Evolutionary conservation across 495 filamentous ascomycete species (phyloP).

Genomic region (Xylona heveae): DNA sequence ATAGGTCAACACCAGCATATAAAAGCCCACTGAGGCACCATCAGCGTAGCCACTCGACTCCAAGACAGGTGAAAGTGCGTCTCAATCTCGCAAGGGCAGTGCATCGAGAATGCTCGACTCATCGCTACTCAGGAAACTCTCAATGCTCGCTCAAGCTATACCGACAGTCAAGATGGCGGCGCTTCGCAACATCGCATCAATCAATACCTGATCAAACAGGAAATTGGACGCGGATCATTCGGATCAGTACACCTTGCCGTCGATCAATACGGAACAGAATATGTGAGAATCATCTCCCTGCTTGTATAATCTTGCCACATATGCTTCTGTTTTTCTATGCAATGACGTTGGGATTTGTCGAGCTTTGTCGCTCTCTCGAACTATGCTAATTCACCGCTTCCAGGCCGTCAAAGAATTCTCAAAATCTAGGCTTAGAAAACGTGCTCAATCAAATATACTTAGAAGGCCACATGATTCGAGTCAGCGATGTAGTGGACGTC

Average conservation of each 20-base stretch:
- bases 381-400: neutral
- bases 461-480: conserved; percentile 37
- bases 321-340: neutral
- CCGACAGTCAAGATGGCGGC: conserved; percentile 66
- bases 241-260: conserved; percentile 82
- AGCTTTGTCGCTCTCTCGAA: neutral
- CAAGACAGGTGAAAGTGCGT: conserved; percentile 48
- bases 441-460: conserved; percentile 78
- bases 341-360: neutral
- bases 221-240: conserved; percentile 90
- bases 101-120: conserved; percentile 2
- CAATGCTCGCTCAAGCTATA: conserved; percentile 73
- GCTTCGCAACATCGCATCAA: conserved; percentile 64
- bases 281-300: conserved; percentile 34
- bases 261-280: conserved; percentile 85
- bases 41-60: conserved; percentile 43
- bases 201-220: conserved; percentile 84
- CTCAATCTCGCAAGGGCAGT: neutral
- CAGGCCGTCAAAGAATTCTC: conserved; percentile 97
- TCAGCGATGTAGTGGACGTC: conserved; percentile 26
- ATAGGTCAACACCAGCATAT: conserved; percentile 28
- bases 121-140: conserved; percentile 59
- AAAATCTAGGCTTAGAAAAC: conserved; percentile 77
- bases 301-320: neutral
- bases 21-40: conserved; percentile 60